Base-by-base conservation (phyloP, 345 rosid genomes). In the Lepidium sativum region DNA sequence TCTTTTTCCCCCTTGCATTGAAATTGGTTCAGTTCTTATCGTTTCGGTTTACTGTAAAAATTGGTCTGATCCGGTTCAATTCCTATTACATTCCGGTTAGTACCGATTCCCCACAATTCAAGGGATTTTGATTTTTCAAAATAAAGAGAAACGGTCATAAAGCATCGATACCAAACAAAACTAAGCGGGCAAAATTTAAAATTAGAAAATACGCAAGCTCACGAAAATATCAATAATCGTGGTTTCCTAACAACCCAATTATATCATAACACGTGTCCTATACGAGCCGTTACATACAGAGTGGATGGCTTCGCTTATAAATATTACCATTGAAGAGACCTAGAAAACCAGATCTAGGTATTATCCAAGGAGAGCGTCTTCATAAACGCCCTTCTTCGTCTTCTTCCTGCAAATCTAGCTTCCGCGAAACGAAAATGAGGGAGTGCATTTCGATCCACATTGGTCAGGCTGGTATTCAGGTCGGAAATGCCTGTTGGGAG, bases 391-490 rank as follows among this genome's bases (percentile, higher is more conserved):
- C 75, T 77, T 59, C 38, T 61, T 67, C 57, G 12, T 41, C 60
- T 0, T 33, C 70, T 79, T 59, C 15, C 35, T 44, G 35, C 42
- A 4, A 43, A 34, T 18, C 41, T 6, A 32, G 31, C 2, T 29
- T 53, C 31, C 0, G 29, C 70, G 65, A 64, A 64, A 29, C 76
- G 66, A 65, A 65, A 65, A 86, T 86, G 92, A 82, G 92, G 52
- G 91, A 85, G 75, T 85, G 91, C 76, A 85, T 83, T 37, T 83
- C 88, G 32, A 75, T 86, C 72, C 92, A 86, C 81, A 86, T 86
- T 55, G 92, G 92, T 41, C 89, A 86, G 63, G 92, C 92, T 51
- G 89, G 92, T 62, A 86, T 86, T 45, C 92, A 86, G 78, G 92
- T 86, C 62, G 89, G 92, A 41, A 86, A 86, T 49, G 86, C 92